A percentile compares a stretch with the other conserved stretches of the same genome.
Evolutionary conservation across 345 rosid species (phyloP).

Genomic region (Salix dunnii): DNA sequence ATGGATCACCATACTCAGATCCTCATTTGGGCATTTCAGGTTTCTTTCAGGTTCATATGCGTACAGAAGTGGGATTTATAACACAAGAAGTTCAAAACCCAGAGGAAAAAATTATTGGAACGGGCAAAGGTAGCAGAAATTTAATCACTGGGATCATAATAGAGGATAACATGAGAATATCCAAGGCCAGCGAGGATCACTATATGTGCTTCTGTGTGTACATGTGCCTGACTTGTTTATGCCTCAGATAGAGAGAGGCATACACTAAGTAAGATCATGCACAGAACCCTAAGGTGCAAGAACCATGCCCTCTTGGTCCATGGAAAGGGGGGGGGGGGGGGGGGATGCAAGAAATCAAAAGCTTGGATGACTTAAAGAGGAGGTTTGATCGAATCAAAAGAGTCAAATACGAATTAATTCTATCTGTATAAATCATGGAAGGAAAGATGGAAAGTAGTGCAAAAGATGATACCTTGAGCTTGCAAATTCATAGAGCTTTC

Average conservation of each 20-base stretch:
- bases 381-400: not conserved
- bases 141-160: not conserved
- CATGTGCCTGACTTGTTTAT: not conserved
- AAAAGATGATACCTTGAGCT: slow-evolving; percentile 25
- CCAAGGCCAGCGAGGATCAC: not conserved
- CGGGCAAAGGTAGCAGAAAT: not conserved
- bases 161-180: not conserved
- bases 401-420: not conserved
- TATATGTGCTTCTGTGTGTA: not conserved
- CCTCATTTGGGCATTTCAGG: not conserved
- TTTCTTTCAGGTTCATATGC: not conserved
- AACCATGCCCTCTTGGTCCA: not conserved
- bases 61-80: not conserved
- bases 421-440: not conserved
- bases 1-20: not conserved
- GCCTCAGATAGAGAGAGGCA: not conserved
- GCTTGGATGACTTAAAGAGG: not conserved
- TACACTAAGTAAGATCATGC: not conserved
- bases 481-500: slow-evolving; percentile 43
- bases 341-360: not conserved
- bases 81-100: not conserved
- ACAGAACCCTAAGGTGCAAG: not conserved
- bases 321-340: not conserved
- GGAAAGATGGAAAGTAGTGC: not conserved
- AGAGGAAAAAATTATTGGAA: not conserved